Base-by-base conservation (phyloP, 768 basidiomycete species). In the Polyporus arcularius region DNA sequence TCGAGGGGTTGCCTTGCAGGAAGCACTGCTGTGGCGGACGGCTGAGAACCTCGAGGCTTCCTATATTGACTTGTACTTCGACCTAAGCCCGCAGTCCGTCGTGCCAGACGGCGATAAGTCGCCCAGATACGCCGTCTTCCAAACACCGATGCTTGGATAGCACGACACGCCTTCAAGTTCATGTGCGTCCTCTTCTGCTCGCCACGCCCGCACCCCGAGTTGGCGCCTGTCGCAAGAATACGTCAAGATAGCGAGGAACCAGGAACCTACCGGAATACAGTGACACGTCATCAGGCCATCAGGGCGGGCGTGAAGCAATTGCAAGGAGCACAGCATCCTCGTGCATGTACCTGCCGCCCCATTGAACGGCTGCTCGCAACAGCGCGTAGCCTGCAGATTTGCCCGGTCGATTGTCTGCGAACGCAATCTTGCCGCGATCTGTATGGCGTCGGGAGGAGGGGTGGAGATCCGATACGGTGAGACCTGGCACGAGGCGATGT, bases 371-470 rank as follows among this genome's bases (percentile, higher is more conserved):
- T 35, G 11, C n/a, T 30, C 43, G 21, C 45, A 55, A 41, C 53
- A 45, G 42, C 6, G 15, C 11, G 32, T 32, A 35, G 4, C 11
- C 55, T 38, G 32, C 45, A 35, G 32, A 47, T 47, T 26, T 32
- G 11, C 10, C 18, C n/a, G 18, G 9, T 12, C 15, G 45, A 14
- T 35, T 32, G 50, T 15, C 11, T 18, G 21, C 18, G 16, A 21
- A 35, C 28, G 50, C 41, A 35, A 58, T 58, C 57, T 51, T 21
- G 49, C 31, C 40, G 39, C 41, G 49, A 58, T 58, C 57, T 43
- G 18, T 42, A 16, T 10, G 40, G 40, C 16, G n/a, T n/a, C n/a
- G 16, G 30, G 16, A 18, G 35, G 40, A 42, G 56, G 21, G 46
- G 40, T 57, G 48, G 47, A 26, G 47, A n/a, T 31, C 39, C 47